These are phyloP conservation scores for Lodderomyces beijingensis DNA, from an alignment of 1,139 yeast genomes.

Conservation along the genomic window DNA sequence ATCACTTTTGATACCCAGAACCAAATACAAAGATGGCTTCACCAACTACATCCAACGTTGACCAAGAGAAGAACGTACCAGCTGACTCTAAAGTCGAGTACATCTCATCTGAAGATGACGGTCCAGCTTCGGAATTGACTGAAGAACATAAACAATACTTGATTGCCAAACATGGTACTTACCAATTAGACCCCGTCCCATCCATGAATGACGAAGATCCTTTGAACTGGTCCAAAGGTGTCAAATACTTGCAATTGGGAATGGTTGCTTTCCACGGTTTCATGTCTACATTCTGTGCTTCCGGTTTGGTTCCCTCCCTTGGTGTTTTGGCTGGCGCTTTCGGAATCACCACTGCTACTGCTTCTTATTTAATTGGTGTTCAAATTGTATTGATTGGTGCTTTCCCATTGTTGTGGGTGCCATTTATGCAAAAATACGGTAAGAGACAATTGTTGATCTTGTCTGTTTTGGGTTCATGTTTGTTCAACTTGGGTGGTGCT, in stretches of 20 bases:
- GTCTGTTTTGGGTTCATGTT: conserved; percentile 15
- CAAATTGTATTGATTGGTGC: conserved; percentile 18
- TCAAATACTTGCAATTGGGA: conserved; percentile 14
- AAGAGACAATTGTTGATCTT: conserved; percentile 14
- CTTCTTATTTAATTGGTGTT: conserved; percentile 15
- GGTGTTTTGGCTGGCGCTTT: conserved; percentile 13
- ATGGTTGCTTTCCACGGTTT: conserved; percentile 19
- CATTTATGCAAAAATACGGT: conserved; percentile 18
- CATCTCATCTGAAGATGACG: no score
- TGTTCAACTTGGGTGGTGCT: conserved; percentile 17
- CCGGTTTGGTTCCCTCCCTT: conserved; percentile 18
- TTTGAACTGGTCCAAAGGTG: conserved; percentile 15
- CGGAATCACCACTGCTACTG: conserved; percentile 13
- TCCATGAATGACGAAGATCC: conserved; percentile 17
- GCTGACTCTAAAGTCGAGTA: conserved; percentile 1
- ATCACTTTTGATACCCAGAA: no score
- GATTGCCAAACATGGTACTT: conserved; percentile 16
- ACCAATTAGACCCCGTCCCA: conserved; percentile 16
- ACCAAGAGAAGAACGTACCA: neutral
- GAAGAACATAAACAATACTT: conserved; percentile 15
- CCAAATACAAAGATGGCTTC: neutral
- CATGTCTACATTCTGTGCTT: conserved; percentile 19
- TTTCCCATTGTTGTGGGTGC: conserved; percentile 19
- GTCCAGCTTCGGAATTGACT: conserved; percentile 1
- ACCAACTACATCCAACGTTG: neutral